phyloP scores from a whole-genome alignment of 1,139 yeast genomes.

The Nakaseomyces delphensis region DNA sequence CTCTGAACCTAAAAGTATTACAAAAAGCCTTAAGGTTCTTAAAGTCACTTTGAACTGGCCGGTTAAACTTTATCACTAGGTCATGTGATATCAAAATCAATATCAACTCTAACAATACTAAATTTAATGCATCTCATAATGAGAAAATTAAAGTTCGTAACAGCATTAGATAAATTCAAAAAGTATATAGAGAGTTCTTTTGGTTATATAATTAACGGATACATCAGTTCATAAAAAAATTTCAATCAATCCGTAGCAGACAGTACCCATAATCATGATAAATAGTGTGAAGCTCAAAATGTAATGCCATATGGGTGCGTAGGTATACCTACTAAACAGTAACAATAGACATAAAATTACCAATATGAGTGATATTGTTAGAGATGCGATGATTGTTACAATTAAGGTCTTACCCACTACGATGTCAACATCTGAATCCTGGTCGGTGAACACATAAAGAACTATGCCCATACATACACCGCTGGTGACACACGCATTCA shows the following conservation, averaged over 20 bases:
- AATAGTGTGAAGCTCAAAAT: conserved; percentile 33
- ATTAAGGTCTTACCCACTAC: conserved; percentile 20
- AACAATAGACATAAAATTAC: conserved; percentile 35
- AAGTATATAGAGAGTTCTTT: too few species aligned
- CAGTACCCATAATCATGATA: conserved; percentile 36
- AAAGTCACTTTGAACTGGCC: too few species aligned
- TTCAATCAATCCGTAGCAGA: conserved; percentile 39
- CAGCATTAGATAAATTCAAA: too few species aligned
- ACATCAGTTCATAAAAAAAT: conserved; percentile 16
- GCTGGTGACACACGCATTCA: conserved; percentile 39
- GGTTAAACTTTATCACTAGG: too few species aligned
- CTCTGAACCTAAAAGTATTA: too few species aligned
- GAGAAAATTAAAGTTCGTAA: too few species aligned
- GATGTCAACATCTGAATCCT: conserved; percentile 22
- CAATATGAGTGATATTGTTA: conserved; percentile 33
- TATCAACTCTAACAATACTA: too few species aligned
- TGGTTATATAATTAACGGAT: too few species aligned
- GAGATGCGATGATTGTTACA: conserved; percentile 21
- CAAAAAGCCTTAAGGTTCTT: too few species aligned
- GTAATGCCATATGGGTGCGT: conserved; percentile 38
- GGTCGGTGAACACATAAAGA: conserved; percentile 31
- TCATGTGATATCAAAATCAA: too few species aligned
- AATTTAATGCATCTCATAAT: too few species aligned
- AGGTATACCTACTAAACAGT: conserved; percentile 34
- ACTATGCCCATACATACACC: conserved; percentile 42